Evolutionary conservation across 2,329 filamentous ascomycete genomes (phyloP).

Genomic region (Ophiostoma populinum): DNA sequence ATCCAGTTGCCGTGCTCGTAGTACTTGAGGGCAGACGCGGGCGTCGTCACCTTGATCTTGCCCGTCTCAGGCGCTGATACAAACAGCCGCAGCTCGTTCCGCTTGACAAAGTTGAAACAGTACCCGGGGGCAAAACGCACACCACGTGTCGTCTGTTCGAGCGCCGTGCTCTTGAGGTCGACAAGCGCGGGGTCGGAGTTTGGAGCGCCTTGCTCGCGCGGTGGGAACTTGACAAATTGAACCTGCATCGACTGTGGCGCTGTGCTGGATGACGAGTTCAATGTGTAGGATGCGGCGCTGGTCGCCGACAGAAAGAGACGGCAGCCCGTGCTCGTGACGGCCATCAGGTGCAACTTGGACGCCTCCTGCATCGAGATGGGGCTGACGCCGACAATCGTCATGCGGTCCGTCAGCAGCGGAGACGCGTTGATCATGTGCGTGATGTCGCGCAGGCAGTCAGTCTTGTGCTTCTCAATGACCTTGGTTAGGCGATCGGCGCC

Average conservation of each 20-base stretch:
- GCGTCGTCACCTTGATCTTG: slow-evolving; percentile 48
- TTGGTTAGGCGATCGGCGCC: slow-evolving; percentile 40
- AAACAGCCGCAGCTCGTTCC: slow-evolving; percentile 40
- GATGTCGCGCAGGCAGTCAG: slow-evolving; percentile 50
- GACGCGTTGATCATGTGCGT: slow-evolving; percentile 71
- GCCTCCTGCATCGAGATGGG: slow-evolving; percentile 68
- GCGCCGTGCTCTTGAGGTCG: slow-evolving; percentile 30
- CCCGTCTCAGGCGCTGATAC: slow-evolving; percentile 77
- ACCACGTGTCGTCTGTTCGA: slow-evolving; percentile 33
- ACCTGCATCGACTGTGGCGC: slow-evolving; percentile 92
- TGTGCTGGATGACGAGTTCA: slow-evolving; percentile 39
- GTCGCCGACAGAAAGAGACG: slow-evolving; percentile 86
- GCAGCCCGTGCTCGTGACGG: slow-evolving; percentile 77
- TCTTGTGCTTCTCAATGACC: slow-evolving; percentile 48
- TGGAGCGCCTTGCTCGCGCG: slow-evolving; percentile 26
- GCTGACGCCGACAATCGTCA: slow-evolving; percentile 68
- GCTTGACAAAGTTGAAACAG: slow-evolving; percentile 62
- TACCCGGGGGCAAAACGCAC: slow-evolving; percentile 68
- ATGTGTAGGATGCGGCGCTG: slow-evolving; percentile 51
- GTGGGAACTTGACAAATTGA: slow-evolving; percentile 92
- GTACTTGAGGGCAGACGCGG: slow-evolving; percentile 39
- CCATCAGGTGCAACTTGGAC: slow-evolving; percentile 72
- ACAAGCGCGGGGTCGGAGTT: slow-evolving; percentile 21
- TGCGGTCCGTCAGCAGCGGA: slow-evolving; percentile 48
- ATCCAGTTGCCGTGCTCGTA: slow-evolving; percentile 71